phyloP scores from a whole-genome alignment of 208 protist genomes.

The Sergeia podlipaevii region DNA sequence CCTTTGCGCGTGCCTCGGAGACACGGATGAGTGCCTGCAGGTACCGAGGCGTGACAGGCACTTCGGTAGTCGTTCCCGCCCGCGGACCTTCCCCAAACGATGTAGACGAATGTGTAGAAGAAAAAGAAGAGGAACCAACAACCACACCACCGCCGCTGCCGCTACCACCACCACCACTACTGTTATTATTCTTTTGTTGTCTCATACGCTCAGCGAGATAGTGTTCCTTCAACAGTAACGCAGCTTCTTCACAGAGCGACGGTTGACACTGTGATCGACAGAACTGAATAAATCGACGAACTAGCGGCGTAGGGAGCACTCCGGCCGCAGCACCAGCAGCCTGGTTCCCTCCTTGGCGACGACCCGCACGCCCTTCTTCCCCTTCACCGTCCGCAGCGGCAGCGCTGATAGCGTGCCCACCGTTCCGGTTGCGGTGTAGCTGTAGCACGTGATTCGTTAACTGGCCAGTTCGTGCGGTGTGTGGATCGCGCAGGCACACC shows the following conservation, averaged over 20 bases:
- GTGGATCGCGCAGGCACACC: conserved; percentile 83
- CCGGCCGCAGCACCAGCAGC: neutral
- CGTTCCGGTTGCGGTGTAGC: conserved; percentile 44
- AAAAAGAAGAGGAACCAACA: neutral
- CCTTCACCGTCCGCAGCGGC: neutral
- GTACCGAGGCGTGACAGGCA: conserved; percentile 92
- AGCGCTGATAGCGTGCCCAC: neutral
- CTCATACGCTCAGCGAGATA: conserved; percentile 58
- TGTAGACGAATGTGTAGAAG: neutral
- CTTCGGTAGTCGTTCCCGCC: conserved; percentile 13
- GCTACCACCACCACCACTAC: conserved; percentile 1
- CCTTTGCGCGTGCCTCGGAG: conserved; percentile 88
- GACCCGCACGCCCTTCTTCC: neutral
- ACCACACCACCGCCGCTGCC: neutral
- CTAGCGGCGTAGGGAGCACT: conserved; percentile 43
- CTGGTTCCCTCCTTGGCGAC: neutral
- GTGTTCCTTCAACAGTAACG: conserved; percentile 47
- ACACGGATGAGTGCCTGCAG: conserved; percentile 95
- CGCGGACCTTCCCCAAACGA: neutral
- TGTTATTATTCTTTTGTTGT: neutral
- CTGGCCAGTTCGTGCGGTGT: neutral
- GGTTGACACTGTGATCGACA: conserved; percentile 65
- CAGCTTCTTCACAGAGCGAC: conserved; percentile 45
- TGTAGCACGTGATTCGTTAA: conserved; percentile 96
- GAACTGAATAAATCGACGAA: conserved; percentile 74